Evolutionary conservation across 345 rosid species (phyloP).

Genomic region (Turnera subulata): DNA sequence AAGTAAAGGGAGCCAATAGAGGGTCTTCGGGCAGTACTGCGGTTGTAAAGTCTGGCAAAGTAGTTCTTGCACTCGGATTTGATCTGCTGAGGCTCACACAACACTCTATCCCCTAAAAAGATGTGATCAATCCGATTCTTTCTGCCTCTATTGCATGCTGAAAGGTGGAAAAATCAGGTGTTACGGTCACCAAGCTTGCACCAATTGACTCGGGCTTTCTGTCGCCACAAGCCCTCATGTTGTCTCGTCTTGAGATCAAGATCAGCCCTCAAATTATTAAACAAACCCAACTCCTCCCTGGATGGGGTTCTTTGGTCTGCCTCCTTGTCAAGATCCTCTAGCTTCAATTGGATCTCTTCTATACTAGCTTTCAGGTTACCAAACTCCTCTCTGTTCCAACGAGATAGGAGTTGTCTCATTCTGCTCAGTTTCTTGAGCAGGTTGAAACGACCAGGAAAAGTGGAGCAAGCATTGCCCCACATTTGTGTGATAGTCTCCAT

Average conservation of each 20-base stretch:
- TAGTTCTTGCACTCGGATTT: too few relatives aligned
- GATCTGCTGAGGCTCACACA: neutral
- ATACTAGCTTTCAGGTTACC: neutral
- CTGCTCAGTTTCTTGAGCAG: neutral
- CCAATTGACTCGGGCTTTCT: neutral
- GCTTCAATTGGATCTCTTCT: too few relatives aligned
- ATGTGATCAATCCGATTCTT: too few relatives aligned
- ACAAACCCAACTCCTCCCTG: neutral
- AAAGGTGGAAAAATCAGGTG: neutral
- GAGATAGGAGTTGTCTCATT: neutral
- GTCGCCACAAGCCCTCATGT: neutral
- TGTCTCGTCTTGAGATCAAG: neutral
- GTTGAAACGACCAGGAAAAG: neutral
- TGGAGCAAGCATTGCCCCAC: neutral
- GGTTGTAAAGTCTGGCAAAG: too few relatives aligned
- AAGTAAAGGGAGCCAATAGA: too few relatives aligned
- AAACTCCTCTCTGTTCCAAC: neutral
- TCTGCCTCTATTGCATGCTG: too few relatives aligned
- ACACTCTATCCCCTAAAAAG: neutral
- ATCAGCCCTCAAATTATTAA: neutral
- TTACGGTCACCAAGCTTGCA: too few relatives aligned
- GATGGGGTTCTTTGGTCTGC: neutral
- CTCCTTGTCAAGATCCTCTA: neutral
- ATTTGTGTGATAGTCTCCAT: neutral
- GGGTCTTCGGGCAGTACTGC: too few relatives aligned